A percentile compares a stretch with the other conserved stretches of the same genome.
Conservation (phyloP, 768 basidiomycete genomes). For the Leucocoprinus leucothites region DNA sequence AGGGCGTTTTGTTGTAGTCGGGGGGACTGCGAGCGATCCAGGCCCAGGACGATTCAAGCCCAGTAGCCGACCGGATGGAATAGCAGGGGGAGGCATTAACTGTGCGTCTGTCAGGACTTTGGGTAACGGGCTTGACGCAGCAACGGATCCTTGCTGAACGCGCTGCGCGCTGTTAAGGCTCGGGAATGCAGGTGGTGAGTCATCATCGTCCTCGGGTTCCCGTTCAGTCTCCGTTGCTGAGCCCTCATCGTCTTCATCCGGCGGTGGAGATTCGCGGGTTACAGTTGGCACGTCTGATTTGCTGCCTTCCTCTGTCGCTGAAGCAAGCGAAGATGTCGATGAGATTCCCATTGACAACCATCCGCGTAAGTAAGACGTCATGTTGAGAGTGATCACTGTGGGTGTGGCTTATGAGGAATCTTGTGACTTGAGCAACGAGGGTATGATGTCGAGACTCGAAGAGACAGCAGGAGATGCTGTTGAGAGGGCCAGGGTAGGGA, state of each 20-base stretch:
- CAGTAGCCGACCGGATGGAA: constrained; percentile 38
- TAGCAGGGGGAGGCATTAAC: constrained; percentile 55
- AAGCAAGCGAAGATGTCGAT: constrained; percentile 17
- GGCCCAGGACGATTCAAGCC: constrained; percentile 26
- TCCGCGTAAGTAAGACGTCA: constrained; percentile 59
- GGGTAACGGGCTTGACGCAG: constrained; percentile 17
- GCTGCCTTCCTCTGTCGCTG: constrained; percentile 21
- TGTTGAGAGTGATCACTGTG: constrained; percentile 20
- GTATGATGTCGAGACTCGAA: no score
- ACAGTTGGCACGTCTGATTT: constrained; percentile 29
- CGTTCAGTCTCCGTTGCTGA: constrained; percentile 30
- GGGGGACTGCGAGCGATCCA: constrained; percentile 53
- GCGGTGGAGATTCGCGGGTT: constrained; percentile 35
- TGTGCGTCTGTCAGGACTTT: constrained; percentile 42
- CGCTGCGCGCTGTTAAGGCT: constrained; percentile 71
- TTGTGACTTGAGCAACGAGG: no score
- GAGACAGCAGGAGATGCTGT: no score
- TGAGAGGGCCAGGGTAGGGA: no score
- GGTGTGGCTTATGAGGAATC: not conserved
- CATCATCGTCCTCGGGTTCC: constrained; percentile 46
- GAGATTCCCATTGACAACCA: constrained; percentile 48
- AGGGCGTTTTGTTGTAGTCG: constrained; percentile 61
- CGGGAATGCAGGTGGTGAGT: constrained; percentile 68
- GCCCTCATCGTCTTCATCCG: constrained; percentile 39
- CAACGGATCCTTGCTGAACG: constrained; percentile 22